Conservation (phyloP, 306 rosid species). For the Trifolium dubium region DNA sequence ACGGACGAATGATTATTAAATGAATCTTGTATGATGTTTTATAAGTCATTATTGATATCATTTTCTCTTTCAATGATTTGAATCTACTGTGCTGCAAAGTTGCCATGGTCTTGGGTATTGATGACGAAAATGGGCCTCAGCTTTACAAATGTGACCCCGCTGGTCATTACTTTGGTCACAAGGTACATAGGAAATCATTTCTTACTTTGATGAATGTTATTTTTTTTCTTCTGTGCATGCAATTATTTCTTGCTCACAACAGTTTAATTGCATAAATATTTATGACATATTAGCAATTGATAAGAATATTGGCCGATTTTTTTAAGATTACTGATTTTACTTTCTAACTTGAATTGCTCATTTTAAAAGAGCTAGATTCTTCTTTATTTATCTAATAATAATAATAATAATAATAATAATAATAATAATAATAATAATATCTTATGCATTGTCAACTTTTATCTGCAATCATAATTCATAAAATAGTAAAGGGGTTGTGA, state of each 20-base stretch:
- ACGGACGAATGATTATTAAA: conserved; percentile 11
- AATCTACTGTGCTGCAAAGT: conserved; percentile 56
- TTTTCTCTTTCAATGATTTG: conserved; percentile 24
- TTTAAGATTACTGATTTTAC: not conserved
- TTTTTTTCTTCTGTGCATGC: not conserved
- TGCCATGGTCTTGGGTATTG: conserved; percentile 96
- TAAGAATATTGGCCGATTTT: not conserved
- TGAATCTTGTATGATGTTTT: conserved; percentile 17
- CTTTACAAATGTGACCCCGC: conserved; percentile 98
- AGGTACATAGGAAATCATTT: conserved; percentile 58
- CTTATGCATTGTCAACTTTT: conserved; percentile 16
- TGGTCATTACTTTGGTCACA: conserved; percentile 99
- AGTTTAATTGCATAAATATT: not conserved
- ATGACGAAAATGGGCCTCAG: conserved; percentile 85
- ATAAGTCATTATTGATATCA: conserved; percentile 36
- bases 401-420: no score
- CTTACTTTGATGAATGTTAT: conserved; percentile 10
- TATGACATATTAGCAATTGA: conserved; percentile 2
- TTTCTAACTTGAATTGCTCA: not conserved
- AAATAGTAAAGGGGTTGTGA: conserved; percentile 13
- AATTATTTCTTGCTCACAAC: conserved; percentile 15
- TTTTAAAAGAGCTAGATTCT: conserved; percentile 1
- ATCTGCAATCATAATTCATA: not conserved
- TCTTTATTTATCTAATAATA: not conserved
- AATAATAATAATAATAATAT: not conserved